A percentile compares a stretch with the other conserved stretches of the same genome.
Evolutionary conservation across 2,329 filamentous ascomycete genomes (phyloP).

Genomic region (Talaromyces sp.): DNA sequence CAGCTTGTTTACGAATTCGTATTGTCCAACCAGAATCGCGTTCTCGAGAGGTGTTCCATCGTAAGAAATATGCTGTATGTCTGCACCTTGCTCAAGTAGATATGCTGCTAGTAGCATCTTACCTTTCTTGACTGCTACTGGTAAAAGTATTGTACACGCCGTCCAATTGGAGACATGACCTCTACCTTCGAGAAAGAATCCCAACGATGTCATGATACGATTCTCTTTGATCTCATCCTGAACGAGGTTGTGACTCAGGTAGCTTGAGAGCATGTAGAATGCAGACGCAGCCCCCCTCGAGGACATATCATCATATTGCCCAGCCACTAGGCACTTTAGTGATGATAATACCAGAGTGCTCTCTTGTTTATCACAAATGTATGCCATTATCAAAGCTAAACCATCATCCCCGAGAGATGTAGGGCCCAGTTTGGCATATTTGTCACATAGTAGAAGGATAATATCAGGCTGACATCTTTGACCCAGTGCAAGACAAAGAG

Average conservation of each 20-base stretch:
- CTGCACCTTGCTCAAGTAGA: background rate
- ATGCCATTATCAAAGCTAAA: background rate
- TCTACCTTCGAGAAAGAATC: background rate
- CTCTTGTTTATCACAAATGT: background rate
- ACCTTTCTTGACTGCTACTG: background rate
- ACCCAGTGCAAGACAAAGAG: background rate
- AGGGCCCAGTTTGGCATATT: background rate
- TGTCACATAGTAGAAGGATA: background rate
- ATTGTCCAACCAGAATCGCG: background rate
- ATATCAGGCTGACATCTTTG: background rate
- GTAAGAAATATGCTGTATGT: background rate
- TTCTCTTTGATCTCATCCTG: background rate
- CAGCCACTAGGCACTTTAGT: background rate
- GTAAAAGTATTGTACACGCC: background rate
- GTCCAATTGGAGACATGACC: background rate
- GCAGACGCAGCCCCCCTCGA: too few species aligned
- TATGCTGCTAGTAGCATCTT: background rate
- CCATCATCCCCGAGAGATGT: background rate
- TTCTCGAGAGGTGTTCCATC: background rate
- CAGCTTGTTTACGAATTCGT: background rate
- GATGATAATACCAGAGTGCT: background rate
- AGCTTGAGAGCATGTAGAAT: too few species aligned
- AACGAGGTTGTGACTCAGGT: too few species aligned
- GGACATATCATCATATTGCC: too few species aligned
- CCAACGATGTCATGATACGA: background rate